Base-by-base conservation (phyloP, 1,284 basidiomycete genomes). In the Tilletia caries region DNA sequence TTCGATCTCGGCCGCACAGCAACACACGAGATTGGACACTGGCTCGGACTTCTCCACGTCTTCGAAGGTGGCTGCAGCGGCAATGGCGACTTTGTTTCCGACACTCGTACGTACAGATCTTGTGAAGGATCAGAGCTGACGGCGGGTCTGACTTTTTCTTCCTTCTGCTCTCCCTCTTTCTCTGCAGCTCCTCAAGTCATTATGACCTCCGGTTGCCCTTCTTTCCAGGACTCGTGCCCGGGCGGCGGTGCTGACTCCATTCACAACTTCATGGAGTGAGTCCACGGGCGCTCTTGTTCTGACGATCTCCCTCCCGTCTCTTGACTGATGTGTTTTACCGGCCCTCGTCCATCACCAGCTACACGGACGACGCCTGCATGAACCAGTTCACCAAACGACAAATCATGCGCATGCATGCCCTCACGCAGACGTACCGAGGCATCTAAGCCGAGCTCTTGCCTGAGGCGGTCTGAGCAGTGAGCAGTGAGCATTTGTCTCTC, bases 11-110 rank as follows among this genome's bases (percentile, higher is more conserved):
- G 87, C 66, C 74, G 86, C 84, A 88, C 88, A 12, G 77, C 86
- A 52, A 87, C 87, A 3, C 88, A 89, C 76, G 88, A 89, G 79
- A 86, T 86, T 62, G 76, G 74, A 1, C 72, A 75, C 58, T 80
- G 76, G 76, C 58, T 88, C 73, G 87, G 88, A 43, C 84, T 88
- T 44, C 88, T 87, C 82, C 88, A 89, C 78, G 87, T 87, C 43
- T 89, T 88, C 84, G 86, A 88, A 76, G 87, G 87, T 33, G 87
- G 88, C 3, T 88, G 87, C 84, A 74, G 72, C 43, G 84, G 84
- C 46, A 68, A 83, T 20, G 88, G 88, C 20, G 88, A 89, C 76
- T 76, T 71, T 44, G 87, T 89, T 67, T 75, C 78, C 44, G 88
- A 89, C 75, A 62, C 58, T 2, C 58, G n/a, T n/a, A n/a, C n/a